phyloP scores from a whole-genome alignment of 1,284 basidiomycete genomes.

The Microbotryomycetes sp. region DNA sequence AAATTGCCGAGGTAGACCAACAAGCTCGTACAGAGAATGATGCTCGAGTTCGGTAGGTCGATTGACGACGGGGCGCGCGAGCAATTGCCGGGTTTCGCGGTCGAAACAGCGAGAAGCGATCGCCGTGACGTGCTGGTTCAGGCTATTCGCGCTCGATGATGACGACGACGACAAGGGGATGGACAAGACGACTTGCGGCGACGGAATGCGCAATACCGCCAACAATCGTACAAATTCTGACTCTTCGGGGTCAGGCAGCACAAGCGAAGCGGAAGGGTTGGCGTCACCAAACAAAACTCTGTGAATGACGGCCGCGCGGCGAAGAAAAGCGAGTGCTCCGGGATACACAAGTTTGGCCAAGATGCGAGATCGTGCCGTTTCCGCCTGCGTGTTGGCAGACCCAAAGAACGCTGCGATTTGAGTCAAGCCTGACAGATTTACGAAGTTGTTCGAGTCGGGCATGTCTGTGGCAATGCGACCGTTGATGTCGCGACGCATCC shows the following conservation, averaged over 20 bases:
- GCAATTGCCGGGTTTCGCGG: neutral
- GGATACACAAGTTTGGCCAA: slow-evolving; percentile 66
- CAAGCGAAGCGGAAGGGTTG: neutral
- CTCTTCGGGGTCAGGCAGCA: slow-evolving; percentile 36
- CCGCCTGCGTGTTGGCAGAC: neutral
- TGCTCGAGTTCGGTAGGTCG: slow-evolving; percentile 54
- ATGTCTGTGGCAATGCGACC: too few species aligned
- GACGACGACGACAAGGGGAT: neutral
- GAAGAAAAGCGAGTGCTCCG: slow-evolving; percentile 52
- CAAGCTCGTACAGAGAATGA: slow-evolving; percentile 75
- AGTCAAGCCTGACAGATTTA: neutral
- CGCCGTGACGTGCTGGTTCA: slow-evolving; percentile 40
- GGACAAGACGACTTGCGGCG: slow-evolving; percentile 56
- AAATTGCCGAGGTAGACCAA: slow-evolving; percentile 69
- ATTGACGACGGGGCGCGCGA: slow-evolving; percentile 33
- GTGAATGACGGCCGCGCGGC: slow-evolving; percentile 17
- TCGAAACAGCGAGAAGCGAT: too few species aligned
- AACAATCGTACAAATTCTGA: slow-evolving; percentile 73
- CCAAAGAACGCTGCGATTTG: neutral
- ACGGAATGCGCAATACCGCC: slow-evolving; percentile 66
- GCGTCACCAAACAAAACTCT: slow-evolving; percentile 12
- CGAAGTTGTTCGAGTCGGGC: neutral
- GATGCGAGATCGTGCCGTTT: neutral
- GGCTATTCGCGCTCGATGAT: neutral
- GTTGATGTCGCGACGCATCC: neutral